Evolutionary conservation across 2,329 filamentous ascomycete species (phyloP).

Genomic region (Cordyceps militaris): DNA sequence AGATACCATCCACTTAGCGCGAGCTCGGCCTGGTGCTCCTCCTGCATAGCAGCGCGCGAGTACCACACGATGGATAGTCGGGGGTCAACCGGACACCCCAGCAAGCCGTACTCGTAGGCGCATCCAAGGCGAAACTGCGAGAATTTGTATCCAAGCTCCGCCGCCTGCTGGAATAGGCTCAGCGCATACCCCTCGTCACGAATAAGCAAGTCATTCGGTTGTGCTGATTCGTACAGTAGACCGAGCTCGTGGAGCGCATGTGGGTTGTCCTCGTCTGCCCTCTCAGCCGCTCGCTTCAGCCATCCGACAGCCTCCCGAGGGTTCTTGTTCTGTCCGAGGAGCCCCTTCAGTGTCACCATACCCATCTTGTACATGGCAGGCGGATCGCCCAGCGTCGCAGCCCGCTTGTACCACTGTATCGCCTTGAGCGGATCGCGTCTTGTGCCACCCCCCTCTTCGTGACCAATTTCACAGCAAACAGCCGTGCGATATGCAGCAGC

Average conservation of each 20-base stretch:
- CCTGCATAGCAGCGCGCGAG: constrained; percentile 80
- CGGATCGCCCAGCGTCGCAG: constrained; percentile 81
- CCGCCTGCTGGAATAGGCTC: constrained; percentile 77
- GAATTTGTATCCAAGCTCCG: constrained; percentile 87
- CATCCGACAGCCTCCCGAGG: constrained; percentile 81
- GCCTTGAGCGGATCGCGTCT: constrained; percentile 86
- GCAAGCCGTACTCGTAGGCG: constrained; percentile 80
- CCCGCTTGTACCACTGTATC: constrained; percentile 96
- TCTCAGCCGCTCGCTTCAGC: constrained; percentile 88
- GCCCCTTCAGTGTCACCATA: constrained; percentile 88
- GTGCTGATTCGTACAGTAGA: constrained; percentile 56
- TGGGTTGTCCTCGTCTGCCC: constrained; percentile 82
- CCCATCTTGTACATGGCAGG: constrained; percentile 98
- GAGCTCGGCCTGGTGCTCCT: constrained; percentile 87
- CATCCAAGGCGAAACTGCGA: constrained; percentile 85
- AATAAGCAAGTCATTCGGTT: constrained; percentile 63
- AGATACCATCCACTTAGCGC: constrained; percentile 89
- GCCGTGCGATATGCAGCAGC: constrained; percentile 89
- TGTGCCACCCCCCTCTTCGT: constrained; percentile 90
- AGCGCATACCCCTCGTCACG: constrained; percentile 76
- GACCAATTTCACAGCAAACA: constrained; percentile 93
- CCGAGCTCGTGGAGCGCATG: constrained; percentile 89
- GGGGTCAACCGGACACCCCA: constrained; percentile 77
- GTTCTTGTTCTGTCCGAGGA: constrained; percentile 80
- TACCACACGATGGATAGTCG: constrained; percentile 90